Conservation (phyloP, 352 stramenopile genomes). For the Globisporangium splendens region DNA sequence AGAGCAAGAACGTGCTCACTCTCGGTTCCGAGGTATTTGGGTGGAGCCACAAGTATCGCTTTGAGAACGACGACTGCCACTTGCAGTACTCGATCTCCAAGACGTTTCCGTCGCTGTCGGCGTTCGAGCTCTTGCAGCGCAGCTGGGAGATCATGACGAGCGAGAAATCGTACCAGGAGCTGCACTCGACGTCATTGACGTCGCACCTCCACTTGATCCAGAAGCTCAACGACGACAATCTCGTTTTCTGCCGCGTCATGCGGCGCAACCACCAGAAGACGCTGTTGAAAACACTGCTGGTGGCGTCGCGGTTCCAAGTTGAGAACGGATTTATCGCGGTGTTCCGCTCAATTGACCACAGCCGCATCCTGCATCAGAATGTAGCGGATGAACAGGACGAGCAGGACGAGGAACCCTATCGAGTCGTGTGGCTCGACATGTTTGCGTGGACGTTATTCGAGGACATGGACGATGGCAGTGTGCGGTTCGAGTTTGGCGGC, state of each 20-base stretch:
- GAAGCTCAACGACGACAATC: slow-evolving; percentile 32
- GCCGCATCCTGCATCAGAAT: slow-evolving; percentile 17
- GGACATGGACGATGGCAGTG: slow-evolving; percentile 4
- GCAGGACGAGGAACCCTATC: slow-evolving; percentile 11
- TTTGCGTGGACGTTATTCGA: slow-evolving; percentile 20
- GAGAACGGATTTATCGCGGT: slow-evolving; percentile 30
- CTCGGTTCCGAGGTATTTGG: slow-evolving; percentile 30
- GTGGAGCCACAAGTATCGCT: slow-evolving; percentile 33
- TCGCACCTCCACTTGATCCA: slow-evolving; percentile 26
- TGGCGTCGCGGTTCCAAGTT: slow-evolving; percentile 34
- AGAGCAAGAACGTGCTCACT: slow-evolving; percentile 19
- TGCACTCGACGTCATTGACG: slow-evolving; percentile 32
- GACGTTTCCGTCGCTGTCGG: slow-evolving; percentile 23
- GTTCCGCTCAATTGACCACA: slow-evolving; percentile 27
- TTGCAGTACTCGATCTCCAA: slow-evolving; percentile 41
- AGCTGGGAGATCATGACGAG: slow-evolving; percentile 36
- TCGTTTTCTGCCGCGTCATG: slow-evolving; percentile 31
- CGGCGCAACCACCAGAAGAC: slow-evolving; percentile 18
- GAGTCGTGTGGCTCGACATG: slow-evolving; percentile 18
- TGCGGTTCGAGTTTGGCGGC: slow-evolving; percentile 19
- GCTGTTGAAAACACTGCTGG: slow-evolving; percentile 32
- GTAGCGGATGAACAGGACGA: slow-evolving; percentile 12
- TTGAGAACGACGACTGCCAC: slow-evolving; percentile 11
- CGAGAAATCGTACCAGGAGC: slow-evolving; percentile 20
- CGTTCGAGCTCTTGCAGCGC: slow-evolving; percentile 23